phyloP scores from a whole-genome alignment of 164 flowering plant genomes.

The Tetracentron sinense region DNA sequence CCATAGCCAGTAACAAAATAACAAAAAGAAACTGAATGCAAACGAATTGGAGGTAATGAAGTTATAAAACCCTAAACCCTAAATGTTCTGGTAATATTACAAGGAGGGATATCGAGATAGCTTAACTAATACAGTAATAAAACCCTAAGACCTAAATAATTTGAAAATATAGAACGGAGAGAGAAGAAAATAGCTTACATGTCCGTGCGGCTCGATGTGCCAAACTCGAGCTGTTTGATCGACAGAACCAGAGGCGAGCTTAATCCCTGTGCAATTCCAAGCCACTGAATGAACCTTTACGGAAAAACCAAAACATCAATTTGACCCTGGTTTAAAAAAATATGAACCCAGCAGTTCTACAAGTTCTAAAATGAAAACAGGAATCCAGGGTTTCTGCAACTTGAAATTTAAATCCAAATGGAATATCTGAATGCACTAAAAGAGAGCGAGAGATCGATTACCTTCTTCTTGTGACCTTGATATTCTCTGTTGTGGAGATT shows the following conservation, averaged over 20 bases:
- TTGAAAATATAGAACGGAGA: neutral
- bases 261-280: conserved; percentile 90
- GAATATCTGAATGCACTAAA: neutral
- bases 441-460: conserved; percentile 3
- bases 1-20: too few species aligned
- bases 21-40: too few species aligned
- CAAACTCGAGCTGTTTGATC: conserved; percentile 95
- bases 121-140: too few species aligned
- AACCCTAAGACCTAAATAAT: too few species aligned
- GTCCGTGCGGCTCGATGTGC: conserved; percentile 88
- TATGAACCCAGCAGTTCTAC: too few species aligned
- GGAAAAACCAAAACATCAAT: neutral
- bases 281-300: conserved; percentile 85
- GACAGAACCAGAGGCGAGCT: conserved; percentile 94
- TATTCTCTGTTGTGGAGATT: conserved; percentile 86
- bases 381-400: neutral
- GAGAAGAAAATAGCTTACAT: conserved; percentile 38
- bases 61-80: too few species aligned
- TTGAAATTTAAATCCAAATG: neutral
- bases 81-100: too few species aligned
- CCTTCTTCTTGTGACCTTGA: conserved; percentile 89
- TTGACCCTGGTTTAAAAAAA: neutral
- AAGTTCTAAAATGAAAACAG: neutral
- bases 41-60: too few species aligned
- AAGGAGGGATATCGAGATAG: too few species aligned